Base-by-base conservation (phyloP, 352 stramenopile genomes). In the Aphanomyces astaci region DNA sequence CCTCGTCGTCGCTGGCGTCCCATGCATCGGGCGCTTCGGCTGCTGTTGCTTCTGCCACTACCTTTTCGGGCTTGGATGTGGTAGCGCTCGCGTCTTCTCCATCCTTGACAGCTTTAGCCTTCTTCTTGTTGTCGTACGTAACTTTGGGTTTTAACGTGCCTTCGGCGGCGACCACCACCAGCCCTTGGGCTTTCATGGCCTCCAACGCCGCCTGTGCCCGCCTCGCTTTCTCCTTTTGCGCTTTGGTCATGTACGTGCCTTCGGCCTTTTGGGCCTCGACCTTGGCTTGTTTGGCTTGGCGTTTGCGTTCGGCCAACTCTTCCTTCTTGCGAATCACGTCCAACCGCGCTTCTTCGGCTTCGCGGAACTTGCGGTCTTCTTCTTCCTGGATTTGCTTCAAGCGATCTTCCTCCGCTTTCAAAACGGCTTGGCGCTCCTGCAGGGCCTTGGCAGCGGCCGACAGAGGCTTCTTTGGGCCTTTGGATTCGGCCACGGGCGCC, bases 181-280 rank as follows among this genome's bases (percentile, higher is more conserved):
- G 88, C 36, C 94, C 94, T 4, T 92, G 90, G 40, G 91, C 88
- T 71, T 94, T 84, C 94, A 98, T 96, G 13, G 89, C 88, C 72
- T 97, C 87, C 19, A 98, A 73, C 36, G 92, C 81, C 13, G 89
- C 87, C 73, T 97, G 81, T 19, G 92, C 89, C 60, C 89, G 80
- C 52, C 80, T 81, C 0, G 85, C 88, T 79, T 98, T 97, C 66
- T 96, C 81, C 75, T 98, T 98, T 78, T 99, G 94, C 40, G 91
- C 92, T 80, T 99, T 99, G n/a, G 96, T 99, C 94, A 98, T 98
- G 84, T 99, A 99, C 55, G 94, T 99, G 56, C 96, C 96, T 56
- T 98, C 93, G 59, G 89, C 90, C 78, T 98, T 98, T 78, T 98
- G 91, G 25, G 85, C 87, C 62, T 98, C 94, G 46, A 95, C 81